These are phyloP conservation scores for Psophocarpus tetragonolobus DNA, from an alignment of 306 rosid species.

Conservation along the genomic window DNA sequence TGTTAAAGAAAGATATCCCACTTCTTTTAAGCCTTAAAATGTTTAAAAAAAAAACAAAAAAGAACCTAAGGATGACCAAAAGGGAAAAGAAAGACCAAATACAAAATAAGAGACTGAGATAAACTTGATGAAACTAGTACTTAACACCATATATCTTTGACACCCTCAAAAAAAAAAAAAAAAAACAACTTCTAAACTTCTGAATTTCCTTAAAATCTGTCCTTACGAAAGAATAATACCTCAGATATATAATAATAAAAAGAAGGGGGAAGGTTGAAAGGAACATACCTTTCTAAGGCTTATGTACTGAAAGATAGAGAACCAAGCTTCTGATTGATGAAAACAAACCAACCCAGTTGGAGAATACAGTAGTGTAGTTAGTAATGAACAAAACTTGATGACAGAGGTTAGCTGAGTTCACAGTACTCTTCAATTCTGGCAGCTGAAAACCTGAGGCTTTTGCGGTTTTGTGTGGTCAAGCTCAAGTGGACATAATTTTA, in stretches of 20 bases:
- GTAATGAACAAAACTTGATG: background rate
- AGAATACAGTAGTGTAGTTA: background rate
- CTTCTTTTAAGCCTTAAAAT: background rate
- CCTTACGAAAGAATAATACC: too few relatives aligned
- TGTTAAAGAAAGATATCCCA: conserved; percentile 3
- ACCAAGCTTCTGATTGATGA: conserved; percentile 20
- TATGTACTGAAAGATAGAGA: conserved; percentile 10
- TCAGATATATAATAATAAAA: too few relatives aligned
- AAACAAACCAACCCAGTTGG: conserved; percentile 28
- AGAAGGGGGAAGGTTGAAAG: too few relatives aligned
- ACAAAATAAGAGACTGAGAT: background rate
- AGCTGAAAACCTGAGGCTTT: conserved; percentile 38
- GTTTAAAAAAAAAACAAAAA: background rate
- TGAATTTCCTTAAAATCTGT: conserved; percentile 4
- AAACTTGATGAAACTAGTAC: background rate
- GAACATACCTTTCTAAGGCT: conserved; percentile 35
- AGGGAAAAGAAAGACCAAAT: background rate
- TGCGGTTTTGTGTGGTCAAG: conserved; percentile 24
- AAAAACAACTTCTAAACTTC: background rate
- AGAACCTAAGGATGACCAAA: background rate
- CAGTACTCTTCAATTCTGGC: too few relatives aligned
- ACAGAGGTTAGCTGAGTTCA: too few relatives aligned
- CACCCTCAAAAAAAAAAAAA: background rate
- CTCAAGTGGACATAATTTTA: too few relatives aligned
- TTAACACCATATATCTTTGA: background rate